Base-by-base conservation (phyloP, 23 red algal genomes). In the Pyropia yezoensis region DNA sequence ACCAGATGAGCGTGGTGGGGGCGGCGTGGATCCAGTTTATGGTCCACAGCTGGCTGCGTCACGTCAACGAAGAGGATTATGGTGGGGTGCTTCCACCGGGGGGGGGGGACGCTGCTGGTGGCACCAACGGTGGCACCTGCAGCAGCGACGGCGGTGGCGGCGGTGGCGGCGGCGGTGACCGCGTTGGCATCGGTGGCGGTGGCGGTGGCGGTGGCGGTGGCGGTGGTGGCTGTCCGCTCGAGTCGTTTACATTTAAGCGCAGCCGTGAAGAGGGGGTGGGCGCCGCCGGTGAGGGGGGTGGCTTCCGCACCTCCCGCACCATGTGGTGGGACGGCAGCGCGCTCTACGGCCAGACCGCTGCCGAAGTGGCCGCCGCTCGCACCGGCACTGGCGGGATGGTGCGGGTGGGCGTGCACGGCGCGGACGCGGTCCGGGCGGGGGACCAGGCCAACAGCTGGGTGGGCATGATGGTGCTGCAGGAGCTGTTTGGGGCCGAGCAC, bases 11-110 rank as follows among this genome's bases (percentile, higher is more conserved):
- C 45, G 63, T 66, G 7, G 19, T 66, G 18, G 63, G 23, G 4
- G 63, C 63, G 6, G 63, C 63, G 45, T 66, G 63, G 63, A 66
- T 66, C 18, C 63, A 66, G 45, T 23, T 30, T 23, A 66, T 66
- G 63, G 63, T 30, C 29, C 63, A 66, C 45, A 30, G 32, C 63
- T 66, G 63, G 63, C 32, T 66, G 19, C 23, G 63, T 2, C 63
- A 66, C 45, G 11, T 66, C 39, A 3, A 3, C 4, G 39, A 47
- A 8, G 7, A 47, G 6, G 39, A 13, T 8, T 47, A 12, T 13
- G 39, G 39, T 3, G 39, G 39, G 11, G 39, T 47, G 7, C 39
- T 47, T 3, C 39, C 39, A 0, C 4, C 39, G 3, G 39, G 39
- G 39, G 39, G 39, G 39, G 11, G 39, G 4, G 7, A 13, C 39